These are phyloP conservation scores for Cyclotella baltica DNA, from an alignment of 108 stramenopile species.

Conservation along the genomic window DNA sequence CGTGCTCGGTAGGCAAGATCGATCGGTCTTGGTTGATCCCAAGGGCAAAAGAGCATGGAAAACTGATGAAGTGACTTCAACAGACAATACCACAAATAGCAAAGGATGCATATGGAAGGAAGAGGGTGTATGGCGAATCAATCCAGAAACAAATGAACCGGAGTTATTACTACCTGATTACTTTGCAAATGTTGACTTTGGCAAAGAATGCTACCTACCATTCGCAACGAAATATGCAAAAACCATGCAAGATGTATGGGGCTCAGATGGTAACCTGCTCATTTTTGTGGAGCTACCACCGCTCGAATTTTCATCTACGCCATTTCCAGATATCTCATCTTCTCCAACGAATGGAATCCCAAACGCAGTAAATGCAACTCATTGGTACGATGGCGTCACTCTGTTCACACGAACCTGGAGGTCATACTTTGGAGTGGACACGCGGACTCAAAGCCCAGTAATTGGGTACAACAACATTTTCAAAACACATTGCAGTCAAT, in stretches of 20 bases:
- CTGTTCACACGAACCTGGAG: constrained; percentile 48
- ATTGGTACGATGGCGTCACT: constrained; percentile 60
- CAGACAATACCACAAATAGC: too few relatives aligned
- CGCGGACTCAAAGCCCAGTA: constrained; percentile 25
- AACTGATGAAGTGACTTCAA: too few relatives aligned
- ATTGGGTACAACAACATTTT: constrained; percentile 39
- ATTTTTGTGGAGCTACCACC: constrained; percentile 41
- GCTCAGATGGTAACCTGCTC: background rate
- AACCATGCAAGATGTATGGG: constrained; percentile 20
- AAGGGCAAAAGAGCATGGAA: constrained; percentile 35
- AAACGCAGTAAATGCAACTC: constrained; percentile 43
- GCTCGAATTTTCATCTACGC: constrained; percentile 26
- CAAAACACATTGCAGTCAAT: constrained; percentile 27
- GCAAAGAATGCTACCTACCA: constrained; percentile 35
- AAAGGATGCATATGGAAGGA: constrained; percentile 40
- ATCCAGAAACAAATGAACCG: constrained; percentile 19
- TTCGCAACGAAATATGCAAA: constrained; percentile 32
- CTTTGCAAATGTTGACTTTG: constrained; percentile 41
- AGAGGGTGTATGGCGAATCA: constrained; percentile 38
- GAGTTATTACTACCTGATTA: constrained; percentile 29
- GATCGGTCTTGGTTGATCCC: constrained; percentile 31
- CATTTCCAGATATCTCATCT: constrained; percentile 33
- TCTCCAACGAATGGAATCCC: constrained; percentile 11
- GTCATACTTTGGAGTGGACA: constrained; percentile 42
- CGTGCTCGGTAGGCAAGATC: constrained; percentile 23